Conservation (phyloP, 768 basidiomycete genomes). For the Trametes sanguinea region DNA sequence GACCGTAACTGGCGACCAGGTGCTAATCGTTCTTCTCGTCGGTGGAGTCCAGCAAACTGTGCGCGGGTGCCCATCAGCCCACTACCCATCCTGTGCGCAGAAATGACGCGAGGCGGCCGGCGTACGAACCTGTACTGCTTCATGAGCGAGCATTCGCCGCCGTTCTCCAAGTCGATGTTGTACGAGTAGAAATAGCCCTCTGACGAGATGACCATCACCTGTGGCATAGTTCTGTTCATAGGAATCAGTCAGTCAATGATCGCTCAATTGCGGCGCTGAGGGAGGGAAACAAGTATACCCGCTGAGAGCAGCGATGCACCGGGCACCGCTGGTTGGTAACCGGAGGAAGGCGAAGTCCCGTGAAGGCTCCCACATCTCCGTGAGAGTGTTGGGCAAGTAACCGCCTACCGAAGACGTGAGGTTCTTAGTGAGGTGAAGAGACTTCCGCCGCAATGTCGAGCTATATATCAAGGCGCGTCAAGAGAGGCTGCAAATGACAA, state of each 20-base stretch:
- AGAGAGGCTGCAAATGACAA: too few relatives aligned
- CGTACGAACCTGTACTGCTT: conserved; percentile 82
- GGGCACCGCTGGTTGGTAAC: conserved; percentile 73
- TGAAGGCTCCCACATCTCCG: conserved; percentile 96
- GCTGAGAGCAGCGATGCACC: conserved; percentile 87
- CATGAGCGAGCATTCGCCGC: conserved; percentile 92
- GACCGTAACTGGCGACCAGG: background rate
- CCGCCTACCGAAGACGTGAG: conserved; percentile 80
- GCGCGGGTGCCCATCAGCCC: too few relatives aligned
- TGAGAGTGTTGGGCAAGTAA: conserved; percentile 84
- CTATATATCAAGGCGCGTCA: conserved; percentile 10
- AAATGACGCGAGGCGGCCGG: too few relatives aligned
- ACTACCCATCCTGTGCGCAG: background rate
- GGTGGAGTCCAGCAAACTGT: conserved; percentile 30
- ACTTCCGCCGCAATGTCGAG: conserved; percentile 64
- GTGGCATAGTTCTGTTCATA: conserved; percentile 76
- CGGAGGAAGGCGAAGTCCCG: conserved; percentile 92
- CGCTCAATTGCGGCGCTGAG: too few relatives aligned
- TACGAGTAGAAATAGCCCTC: conserved; percentile 97
- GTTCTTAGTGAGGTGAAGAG: conserved; percentile 72
- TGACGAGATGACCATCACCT: conserved; percentile 95
- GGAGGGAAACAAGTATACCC: conserved; percentile 54
- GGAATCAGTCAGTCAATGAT: background rate
- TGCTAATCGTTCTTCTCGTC: conserved; percentile 25
- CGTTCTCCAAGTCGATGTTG: conserved; percentile 92